Evolutionary conservation across 495 filamentous ascomycete species (phyloP).

Genomic region (Xylaria scruposa): DNA sequence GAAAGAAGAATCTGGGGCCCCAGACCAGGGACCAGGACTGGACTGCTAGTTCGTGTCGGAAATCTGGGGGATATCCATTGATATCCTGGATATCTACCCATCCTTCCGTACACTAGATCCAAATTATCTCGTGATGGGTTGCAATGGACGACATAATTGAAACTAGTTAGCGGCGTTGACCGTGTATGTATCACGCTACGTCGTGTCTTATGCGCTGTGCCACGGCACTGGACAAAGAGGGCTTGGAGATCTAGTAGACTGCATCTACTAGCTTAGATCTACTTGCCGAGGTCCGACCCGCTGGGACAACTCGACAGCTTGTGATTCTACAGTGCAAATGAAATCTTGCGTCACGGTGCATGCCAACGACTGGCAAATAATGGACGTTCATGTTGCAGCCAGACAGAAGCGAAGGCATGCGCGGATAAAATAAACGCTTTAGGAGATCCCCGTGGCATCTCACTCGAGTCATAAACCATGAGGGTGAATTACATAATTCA

Average conservation of each 20-base stretch:
- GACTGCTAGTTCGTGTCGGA: not conserved
- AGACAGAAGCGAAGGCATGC: not conserved
- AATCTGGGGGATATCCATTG: not conserved
- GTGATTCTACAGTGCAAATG: slow-evolving; percentile 6
- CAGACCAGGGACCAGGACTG: not conserved
- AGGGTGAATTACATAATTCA: not conserved
- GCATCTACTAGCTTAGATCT: not conserved
- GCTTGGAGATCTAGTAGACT: not conserved
- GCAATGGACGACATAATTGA: too few relatives aligned
- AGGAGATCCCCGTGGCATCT: not conserved
- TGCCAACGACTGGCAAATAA: not conserved
- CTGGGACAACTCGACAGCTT: not conserved
- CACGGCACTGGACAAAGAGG: not conserved
- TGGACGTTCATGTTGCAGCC: not conserved
- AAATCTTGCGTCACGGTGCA: not conserved
- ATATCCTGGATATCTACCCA: too few relatives aligned
- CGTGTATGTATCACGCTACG: not conserved
- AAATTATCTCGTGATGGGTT: too few relatives aligned
- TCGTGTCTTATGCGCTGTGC: not conserved
- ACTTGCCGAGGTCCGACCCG: slow-evolving; percentile 4
- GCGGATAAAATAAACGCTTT: not conserved
- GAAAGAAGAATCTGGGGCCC: slow-evolving; percentile 11
- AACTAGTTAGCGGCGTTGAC: too few relatives aligned
- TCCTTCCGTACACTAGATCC: too few relatives aligned
- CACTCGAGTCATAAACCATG: not conserved